phyloP scores from a whole-genome alignment of 2,329 filamentous ascomycete genomes.

The Macrophomina pseudophaseolina region DNA sequence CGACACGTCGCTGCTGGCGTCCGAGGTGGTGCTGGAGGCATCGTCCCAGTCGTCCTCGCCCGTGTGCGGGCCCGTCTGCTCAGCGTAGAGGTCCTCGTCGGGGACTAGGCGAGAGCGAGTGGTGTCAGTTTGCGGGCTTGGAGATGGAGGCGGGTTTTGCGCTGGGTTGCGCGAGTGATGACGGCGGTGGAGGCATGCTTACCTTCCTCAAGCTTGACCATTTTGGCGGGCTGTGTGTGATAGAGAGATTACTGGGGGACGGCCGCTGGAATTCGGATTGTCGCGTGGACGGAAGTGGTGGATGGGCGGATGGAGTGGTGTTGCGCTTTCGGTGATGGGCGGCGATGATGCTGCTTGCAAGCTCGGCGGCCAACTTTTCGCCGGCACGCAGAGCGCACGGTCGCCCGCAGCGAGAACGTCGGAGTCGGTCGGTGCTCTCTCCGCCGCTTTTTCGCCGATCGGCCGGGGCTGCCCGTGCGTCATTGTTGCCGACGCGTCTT shows the following conservation, averaged over 20 bases:
- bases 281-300: constrained; percentile 2
- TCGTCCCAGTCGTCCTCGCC: constrained; percentile 85
- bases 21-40: constrained; percentile 65
- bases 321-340: not conserved
- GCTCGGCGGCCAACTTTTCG: constrained; percentile 24
- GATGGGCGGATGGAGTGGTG: constrained; percentile 10
- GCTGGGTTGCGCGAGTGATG: not conserved
- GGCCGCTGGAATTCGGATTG: not conserved
- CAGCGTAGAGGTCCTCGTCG: constrained; percentile 87
- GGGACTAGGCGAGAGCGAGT: constrained; percentile 61
- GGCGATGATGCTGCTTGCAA: constrained; percentile 22
- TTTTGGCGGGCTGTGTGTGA: constrained; percentile 55
- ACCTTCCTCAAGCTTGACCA: constrained; percentile 91
- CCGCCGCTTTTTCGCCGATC: constrained; percentile 15
- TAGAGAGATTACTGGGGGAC: not conserved
- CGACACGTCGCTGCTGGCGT: constrained; percentile 46
- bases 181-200: not conserved
- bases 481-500: constrained; percentile 18
- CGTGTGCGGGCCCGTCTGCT: constrained; percentile 66
- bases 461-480: constrained; percentile 10
- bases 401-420: not conserved
- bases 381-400: not conserved
- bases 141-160: not conserved
- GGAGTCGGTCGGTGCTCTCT: not conserved
- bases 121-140: not conserved